Evolutionary conservation across 768 basidiomycete genomes (phyloP).

Genomic region (Boletus rex-veris): DNA sequence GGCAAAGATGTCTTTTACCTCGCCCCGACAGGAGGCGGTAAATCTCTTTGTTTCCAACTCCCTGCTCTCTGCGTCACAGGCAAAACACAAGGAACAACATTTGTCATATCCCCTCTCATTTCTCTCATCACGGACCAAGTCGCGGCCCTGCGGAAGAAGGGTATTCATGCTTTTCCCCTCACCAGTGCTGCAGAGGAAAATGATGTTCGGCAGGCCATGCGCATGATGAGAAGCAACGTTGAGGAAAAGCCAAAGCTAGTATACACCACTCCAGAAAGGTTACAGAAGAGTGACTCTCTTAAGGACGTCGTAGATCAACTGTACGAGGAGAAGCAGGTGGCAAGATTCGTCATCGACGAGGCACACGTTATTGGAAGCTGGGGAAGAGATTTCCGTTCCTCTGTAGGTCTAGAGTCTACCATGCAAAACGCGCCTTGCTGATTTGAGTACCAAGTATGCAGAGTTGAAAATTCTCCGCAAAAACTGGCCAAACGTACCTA

Average conservation of each 20-base stretch:
- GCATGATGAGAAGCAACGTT: conserved; percentile 39
- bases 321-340: conserved; percentile 55
- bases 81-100: conserved; percentile 73
- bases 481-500: conserved; percentile 75
- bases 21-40: conserved; percentile 95
- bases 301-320: conserved; percentile 55
- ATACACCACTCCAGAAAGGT: conserved; percentile 91
- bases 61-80: conserved; percentile 80
- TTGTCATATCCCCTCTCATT: conserved; percentile 87
- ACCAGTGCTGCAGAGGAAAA: conserved; percentile 50
- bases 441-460: conserved; percentile 51
- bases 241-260: conserved; percentile 59
- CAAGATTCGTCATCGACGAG: conserved; percentile 93
- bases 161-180: conserved; percentile 67
- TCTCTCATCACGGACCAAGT: conserved; percentile 92
- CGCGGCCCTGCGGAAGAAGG: conserved; percentile 54
- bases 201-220: conserved; percentile 38
- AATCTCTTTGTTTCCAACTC: conserved; percentile 85
- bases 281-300: conserved; percentile 59
- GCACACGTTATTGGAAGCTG: conserved; percentile 93
- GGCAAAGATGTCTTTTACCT: conserved; percentile 90
- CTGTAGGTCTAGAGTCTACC: conserved; percentile 45
- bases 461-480: conserved; percentile 63
- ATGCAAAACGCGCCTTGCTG: conserved; percentile 4
- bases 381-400: conserved; percentile 91